Conservation (phyloP, 441 rosid species). For the Populus hybrid region DNA sequence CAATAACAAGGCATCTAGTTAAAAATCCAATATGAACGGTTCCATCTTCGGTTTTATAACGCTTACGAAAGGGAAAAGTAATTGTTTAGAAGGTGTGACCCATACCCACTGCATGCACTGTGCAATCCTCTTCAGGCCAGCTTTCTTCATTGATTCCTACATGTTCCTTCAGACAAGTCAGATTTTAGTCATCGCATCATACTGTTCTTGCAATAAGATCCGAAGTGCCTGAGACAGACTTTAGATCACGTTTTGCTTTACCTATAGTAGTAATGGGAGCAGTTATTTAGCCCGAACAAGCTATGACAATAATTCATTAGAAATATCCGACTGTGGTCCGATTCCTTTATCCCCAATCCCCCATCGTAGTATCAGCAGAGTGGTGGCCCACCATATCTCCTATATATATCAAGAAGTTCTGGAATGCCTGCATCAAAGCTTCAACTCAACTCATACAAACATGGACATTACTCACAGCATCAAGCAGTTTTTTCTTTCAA, state of each 20-base stretch:
- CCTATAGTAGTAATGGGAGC: no score
- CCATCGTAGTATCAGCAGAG: no score
- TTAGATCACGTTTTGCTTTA: no score
- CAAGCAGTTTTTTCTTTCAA: neutral
- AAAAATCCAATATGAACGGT: neutral
- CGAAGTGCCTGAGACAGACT: neutral
- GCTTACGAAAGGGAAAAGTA: neutral
- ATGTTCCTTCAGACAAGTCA: neutral
- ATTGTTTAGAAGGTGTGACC: no score
- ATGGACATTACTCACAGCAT: neutral
- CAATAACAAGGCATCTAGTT: no score
- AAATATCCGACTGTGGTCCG: no score
- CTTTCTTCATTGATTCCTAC: neutral
- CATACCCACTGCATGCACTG: neutral
- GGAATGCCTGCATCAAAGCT: neutral
- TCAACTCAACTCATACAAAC: neutral
- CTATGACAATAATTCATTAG: no score
- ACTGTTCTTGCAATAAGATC: neutral
- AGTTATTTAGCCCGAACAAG: no score
- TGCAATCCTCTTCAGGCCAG: neutral
- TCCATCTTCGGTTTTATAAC: neutral
- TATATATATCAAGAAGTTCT: no score
- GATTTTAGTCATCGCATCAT: neutral
- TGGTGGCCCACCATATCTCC: neutral
- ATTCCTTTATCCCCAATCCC: neutral